These are phyloP conservation scores for Beauveria sp. DNA, from an alignment of 2,329 filamentous ascomycete genomes.

Conservation along the genomic window DNA sequence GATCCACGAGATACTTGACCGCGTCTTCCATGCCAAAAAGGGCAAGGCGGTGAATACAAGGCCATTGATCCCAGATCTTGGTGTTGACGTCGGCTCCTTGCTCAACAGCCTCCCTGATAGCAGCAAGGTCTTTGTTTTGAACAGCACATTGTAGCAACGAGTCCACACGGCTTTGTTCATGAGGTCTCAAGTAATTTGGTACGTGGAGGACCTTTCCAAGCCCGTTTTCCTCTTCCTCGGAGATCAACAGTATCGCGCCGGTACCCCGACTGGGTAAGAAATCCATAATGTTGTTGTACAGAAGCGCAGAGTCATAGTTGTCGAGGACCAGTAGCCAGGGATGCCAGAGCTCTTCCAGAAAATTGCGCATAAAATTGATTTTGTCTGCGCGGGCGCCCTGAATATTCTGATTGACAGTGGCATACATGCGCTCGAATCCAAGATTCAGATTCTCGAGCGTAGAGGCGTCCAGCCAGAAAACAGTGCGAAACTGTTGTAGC, in stretches of 20 bases:
- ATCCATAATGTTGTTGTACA: slow-evolving; percentile 8
- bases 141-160: background rate
- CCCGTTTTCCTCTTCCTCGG: slow-evolving; percentile 1
- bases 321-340: slow-evolving; percentile 5
- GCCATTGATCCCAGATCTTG: slow-evolving; percentile 8
- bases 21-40: slow-evolving; percentile 7
- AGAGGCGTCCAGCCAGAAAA: slow-evolving; percentile 7
- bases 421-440: slow-evolving; percentile 5
- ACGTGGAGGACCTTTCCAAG: slow-evolving; percentile 1
- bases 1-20: background rate
- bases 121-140: background rate
- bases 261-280: slow-evolving; percentile 1
- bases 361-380: background rate
- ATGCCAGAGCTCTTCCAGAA: slow-evolving; percentile 4
- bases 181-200: background rate
- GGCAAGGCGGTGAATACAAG: slow-evolving; percentile 6
- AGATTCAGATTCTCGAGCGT: slow-evolving; percentile 6
- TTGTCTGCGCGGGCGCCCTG: slow-evolving; percentile 2
- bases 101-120: slow-evolving; percentile 5
- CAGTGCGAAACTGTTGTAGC: slow-evolving; percentile 5
- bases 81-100: slow-evolving; percentile 6
- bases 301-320: slow-evolving; percentile 3
- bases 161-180: slow-evolving; percentile 1
- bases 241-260: background rate
- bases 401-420: background rate